Conservation (phyloP, 2,329 filamentous ascomycete species). For the Sclerotinia borealis region DNA sequence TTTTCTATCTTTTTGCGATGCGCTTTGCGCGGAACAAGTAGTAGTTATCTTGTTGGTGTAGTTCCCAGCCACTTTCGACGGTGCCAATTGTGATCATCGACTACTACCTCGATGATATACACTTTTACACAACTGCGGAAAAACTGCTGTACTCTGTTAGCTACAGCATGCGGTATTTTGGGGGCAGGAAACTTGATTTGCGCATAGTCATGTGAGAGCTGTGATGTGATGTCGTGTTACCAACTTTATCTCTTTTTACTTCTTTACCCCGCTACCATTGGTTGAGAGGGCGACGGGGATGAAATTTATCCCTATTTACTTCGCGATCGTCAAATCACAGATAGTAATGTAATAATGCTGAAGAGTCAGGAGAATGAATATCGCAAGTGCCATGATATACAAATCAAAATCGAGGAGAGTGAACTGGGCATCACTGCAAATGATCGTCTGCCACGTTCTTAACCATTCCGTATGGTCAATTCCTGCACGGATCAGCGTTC, state of each 20-base stretch:
- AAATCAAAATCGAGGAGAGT: neutral
- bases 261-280: conserved; percentile 3
- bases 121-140: neutral
- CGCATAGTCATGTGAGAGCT: conserved; percentile 8
- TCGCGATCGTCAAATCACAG: neutral
- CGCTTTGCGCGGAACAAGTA: neutral
- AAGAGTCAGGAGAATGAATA: neutral
- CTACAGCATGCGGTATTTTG: neutral
- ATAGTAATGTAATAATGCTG: neutral
- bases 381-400: neutral
- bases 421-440: conserved; percentile 4
- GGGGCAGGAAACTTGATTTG: conserved; percentile 7
- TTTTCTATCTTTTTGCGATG: neutral
- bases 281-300: conserved; percentile 1
- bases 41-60: conserved; percentile 3
- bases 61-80: conserved; percentile 9
- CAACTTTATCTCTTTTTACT: conserved; percentile 4
- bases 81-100: neutral
- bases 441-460: conserved; percentile 7
- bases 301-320: neutral
- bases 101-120: neutral
- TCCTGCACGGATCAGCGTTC: conserved; percentile 1
- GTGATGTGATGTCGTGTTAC: conserved; percentile 8
- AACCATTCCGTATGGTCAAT: neutral
- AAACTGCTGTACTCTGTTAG: neutral